phyloP scores from a whole-genome alignment of 192 early-diverging fungal species.

The Pecoramyces ruminantium region DNA sequence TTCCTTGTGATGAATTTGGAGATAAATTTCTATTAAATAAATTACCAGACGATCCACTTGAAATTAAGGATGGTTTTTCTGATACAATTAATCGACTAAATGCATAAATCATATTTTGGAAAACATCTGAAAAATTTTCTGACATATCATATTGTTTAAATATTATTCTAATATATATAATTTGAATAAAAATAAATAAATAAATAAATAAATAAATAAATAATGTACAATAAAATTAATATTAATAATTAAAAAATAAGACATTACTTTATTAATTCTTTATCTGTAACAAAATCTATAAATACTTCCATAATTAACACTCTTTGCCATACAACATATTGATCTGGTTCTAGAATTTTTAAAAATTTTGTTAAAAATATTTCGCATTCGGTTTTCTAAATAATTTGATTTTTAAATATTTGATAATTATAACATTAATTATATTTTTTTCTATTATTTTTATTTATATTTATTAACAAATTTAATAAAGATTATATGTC shows the following conservation, averaged over 20 bases:
- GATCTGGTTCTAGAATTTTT: slow-evolving; percentile 62
- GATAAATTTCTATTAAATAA: slow-evolving; percentile 12
- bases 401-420: no score
- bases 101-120: slow-evolving; percentile 62
- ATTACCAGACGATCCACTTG: slow-evolving; percentile 14
- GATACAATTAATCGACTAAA: slow-evolving; percentile 48
- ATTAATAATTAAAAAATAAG: not conserved
- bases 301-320: slow-evolving; percentile 69
- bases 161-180: slow-evolving; percentile 17
- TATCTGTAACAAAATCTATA: slow-evolving; percentile 43
- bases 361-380: slow-evolving; percentile 79
- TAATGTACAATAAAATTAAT: no score
- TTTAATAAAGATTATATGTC: no score
- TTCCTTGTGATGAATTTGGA: slow-evolving; percentile 2
- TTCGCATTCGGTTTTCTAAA: slow-evolving; percentile 70
- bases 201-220: no score
- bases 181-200: not conserved
- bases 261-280: slow-evolving; percentile 31
- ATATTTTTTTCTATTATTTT: no score
- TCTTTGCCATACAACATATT: slow-evolving; percentile 59
- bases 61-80: slow-evolving; percentile 45
- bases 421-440: no score
- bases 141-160: slow-evolving; percentile 64
- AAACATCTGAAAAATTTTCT: slow-evolving; percentile 52
- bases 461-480: not conserved